phyloP scores from a whole-genome alignment of 192 early-diverging fungal genomes.

The Coemansia sp. region DNA sequence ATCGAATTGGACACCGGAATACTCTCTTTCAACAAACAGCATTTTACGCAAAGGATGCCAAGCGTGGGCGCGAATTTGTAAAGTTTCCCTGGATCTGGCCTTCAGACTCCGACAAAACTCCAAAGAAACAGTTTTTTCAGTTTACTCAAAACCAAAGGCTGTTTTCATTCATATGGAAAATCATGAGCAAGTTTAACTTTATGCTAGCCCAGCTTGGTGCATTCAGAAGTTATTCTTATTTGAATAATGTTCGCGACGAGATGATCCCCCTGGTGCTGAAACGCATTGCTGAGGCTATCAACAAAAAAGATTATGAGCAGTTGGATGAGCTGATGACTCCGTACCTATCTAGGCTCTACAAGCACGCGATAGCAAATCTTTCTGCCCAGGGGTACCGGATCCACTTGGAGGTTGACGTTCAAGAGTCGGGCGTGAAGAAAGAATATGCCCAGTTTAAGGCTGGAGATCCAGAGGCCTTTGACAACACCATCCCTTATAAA shows the following conservation, averaged over 20 bases:
- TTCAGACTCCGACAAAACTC: conserved; percentile 7
- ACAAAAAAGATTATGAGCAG: conserved; percentile 12
- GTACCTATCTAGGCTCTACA: conserved; percentile 21
- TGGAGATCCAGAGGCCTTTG: conserved; percentile 21
- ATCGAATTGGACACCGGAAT: not conserved
- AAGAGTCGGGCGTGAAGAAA: not conserved
- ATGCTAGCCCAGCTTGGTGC: not conserved
- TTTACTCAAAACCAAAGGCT: not conserved
- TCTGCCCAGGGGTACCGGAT: conserved; percentile 18
- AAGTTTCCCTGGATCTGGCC: conserved; percentile 42
- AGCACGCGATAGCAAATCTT: conserved; percentile 17
- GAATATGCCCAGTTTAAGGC: not conserved
- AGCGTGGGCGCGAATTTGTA: conserved; percentile 18
- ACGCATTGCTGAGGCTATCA: conserved; percentile 16
- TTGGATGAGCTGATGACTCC: conserved; percentile 19
- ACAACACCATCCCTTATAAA: conserved; percentile 14
- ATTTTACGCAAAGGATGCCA: not conserved
- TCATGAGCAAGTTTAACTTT: not conserved
- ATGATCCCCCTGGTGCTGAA: conserved; percentile 11
- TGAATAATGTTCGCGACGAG: conserved; percentile 8
- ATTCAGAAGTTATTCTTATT: conserved; percentile 2
- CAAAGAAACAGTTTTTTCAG: not conserved
- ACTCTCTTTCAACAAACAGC: not conserved
- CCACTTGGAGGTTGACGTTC: not conserved
- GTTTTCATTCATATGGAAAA: not conserved